Percentiles rank a stretch among this genome's conserved stretches.
Conservation (phyloP, 2,329 filamentous ascomycete species). For the Polychaeton citri region DNA sequence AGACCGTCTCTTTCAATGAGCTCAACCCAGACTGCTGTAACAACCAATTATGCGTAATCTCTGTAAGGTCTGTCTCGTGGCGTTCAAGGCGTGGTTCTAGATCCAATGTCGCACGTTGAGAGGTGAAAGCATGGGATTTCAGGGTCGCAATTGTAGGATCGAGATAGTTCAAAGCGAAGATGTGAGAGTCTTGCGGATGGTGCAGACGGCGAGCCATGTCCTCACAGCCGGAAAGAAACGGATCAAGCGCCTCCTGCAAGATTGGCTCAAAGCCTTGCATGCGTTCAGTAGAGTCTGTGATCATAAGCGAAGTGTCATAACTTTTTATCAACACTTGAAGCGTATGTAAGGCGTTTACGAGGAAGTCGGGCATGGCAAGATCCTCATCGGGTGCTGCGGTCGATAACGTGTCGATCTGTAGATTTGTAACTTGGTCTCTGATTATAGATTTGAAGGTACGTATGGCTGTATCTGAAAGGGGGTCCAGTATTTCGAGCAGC, state of each 20-base stretch:
- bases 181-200: constrained; percentile 42
- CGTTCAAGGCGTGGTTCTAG: constrained; percentile 14
- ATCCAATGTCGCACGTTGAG: constrained; percentile 27
- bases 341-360: constrained; percentile 66
- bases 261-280: constrained; percentile 63
- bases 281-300: constrained; percentile 34
- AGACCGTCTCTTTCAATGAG: constrained; percentile 24
- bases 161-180: constrained; percentile 64
- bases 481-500: constrained; percentile 54
- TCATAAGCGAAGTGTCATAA: constrained; percentile 67
- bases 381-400: constrained; percentile 53
- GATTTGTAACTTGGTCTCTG: constrained; percentile 62
- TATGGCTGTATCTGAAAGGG: constrained; percentile 62
- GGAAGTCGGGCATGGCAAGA: constrained; percentile 64
- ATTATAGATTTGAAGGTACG: constrained; percentile 71
- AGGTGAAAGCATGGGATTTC: constrained; percentile 47
- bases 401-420: constrained; percentile 59
- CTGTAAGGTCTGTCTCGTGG: constrained; percentile 37
- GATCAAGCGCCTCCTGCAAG: constrained; percentile 67
- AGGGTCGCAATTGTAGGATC: constrained; percentile 45
- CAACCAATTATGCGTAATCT: constrained; percentile 52
- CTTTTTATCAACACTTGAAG: constrained; percentile 70
- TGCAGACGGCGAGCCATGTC: constrained; percentile 51
- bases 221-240: constrained; percentile 65
- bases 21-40: constrained; percentile 59